These are phyloP conservation scores for Alternaria novae-zelandiae DNA, from an alignment of 2,329 filamentous ascomycete genomes.

Conservation along the genomic window DNA sequence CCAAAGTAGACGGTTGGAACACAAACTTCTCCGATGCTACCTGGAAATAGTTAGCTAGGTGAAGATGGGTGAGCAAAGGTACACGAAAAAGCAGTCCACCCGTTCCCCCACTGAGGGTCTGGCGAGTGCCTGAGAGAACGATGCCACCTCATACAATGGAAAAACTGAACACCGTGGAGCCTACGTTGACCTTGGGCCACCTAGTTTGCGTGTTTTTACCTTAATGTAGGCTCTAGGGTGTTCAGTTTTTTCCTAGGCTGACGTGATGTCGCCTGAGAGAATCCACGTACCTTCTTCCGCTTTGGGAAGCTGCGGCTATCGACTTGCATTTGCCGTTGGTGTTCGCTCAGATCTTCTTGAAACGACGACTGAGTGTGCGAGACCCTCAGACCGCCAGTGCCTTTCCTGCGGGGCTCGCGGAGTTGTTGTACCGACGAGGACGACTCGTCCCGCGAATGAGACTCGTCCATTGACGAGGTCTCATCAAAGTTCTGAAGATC, in stretches of 20 bases:
- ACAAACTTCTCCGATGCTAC: slow-evolving; percentile 46
- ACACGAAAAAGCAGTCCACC: neutral
- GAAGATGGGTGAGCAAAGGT: neutral
- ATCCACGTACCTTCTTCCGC: slow-evolving; percentile 30
- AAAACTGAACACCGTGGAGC: neutral
- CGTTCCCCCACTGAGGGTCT: neutral
- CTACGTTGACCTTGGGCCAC: neutral
- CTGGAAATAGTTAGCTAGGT: neutral
- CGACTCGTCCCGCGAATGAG: slow-evolving; percentile 4
- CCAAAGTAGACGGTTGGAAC: slow-evolving; percentile 55
- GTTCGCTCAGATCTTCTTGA: slow-evolving; percentile 38
- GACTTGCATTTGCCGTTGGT: slow-evolving; percentile 43
- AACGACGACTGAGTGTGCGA: slow-evolving; percentile 30
- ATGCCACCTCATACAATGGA: neutral
- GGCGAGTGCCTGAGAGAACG: neutral
- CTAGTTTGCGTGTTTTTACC: too few relatives aligned
- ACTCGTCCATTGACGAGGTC: slow-evolving; percentile 7
- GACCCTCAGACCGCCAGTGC: slow-evolving; percentile 36
- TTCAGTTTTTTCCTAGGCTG: neutral
- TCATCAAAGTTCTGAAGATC: slow-evolving; percentile 13
- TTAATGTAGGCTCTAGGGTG: neutral
- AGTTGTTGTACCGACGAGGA: slow-evolving; percentile 5
- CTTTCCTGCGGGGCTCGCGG: slow-evolving; percentile 27
- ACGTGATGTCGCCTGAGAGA: neutral
- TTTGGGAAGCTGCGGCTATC: slow-evolving; percentile 43